These are phyloP conservation scores for Pseudocercospora vitis DNA, from an alignment of 2,329 filamentous ascomycete genomes.

Conservation along the genomic window DNA sequence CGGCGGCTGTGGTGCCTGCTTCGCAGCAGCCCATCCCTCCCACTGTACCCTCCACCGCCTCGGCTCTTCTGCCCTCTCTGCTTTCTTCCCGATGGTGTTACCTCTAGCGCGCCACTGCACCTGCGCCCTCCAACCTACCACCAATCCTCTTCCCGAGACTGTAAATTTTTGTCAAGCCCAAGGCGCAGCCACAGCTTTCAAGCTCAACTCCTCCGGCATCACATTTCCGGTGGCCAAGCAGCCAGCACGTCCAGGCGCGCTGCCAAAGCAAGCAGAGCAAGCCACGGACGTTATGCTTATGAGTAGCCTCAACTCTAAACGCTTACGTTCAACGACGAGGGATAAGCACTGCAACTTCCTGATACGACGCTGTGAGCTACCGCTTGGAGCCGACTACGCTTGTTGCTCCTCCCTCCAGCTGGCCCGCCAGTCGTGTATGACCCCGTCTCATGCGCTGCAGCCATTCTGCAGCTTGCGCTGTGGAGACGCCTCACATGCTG, in stretches of 20 bases:
- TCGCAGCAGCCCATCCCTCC: neutral
- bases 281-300: conserved; percentile 29
- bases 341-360: conserved; percentile 27
- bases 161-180: conserved; percentile 13
- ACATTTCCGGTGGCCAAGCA: conserved; percentile 19
- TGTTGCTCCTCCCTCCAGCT: conserved; percentile 14
- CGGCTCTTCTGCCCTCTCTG: conserved; percentile 10
- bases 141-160: conserved; percentile 3
- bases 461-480: neutral
- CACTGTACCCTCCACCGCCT: too few relatives aligned
- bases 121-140: conserved; percentile 8
- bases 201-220: conserved; percentile 27
- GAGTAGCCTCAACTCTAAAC: conserved; percentile 25
- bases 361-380: conserved; percentile 22
- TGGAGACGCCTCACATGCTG: conserved; percentile 1
- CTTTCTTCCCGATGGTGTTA: conserved; percentile 1
- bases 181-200: conserved; percentile 23
- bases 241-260: conserved; percentile 5
- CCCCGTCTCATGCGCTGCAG: neutral
- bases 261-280: conserved; percentile 11
- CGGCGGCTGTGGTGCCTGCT: neutral
- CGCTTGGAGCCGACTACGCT: conserved; percentile 14
- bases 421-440: conserved; percentile 4
- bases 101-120: conserved; percentile 22
- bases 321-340: conserved; percentile 11